These are phyloP conservation scores for Heracleum sosnowskyi DNA, from an alignment of 129 eudicot species.

Conservation along the genomic window DNA sequence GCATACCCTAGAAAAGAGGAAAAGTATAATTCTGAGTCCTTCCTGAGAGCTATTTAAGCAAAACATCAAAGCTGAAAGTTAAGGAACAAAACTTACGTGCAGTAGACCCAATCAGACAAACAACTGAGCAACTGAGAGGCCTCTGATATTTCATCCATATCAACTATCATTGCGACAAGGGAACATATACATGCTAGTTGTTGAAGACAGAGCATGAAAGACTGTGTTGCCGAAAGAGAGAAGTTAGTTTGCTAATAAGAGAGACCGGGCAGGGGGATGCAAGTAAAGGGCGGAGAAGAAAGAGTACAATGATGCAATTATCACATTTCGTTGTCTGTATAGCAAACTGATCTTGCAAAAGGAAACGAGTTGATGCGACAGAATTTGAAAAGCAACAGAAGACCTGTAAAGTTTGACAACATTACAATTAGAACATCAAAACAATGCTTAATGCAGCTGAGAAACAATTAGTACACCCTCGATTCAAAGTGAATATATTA, in stretches of 20 bases:
- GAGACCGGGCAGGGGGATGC: neutral
- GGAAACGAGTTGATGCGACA: conserved; percentile 94
- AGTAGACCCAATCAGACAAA: conserved; percentile 80
- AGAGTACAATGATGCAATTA: conserved; percentile 89
- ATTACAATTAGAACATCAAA: conserved; percentile 5
- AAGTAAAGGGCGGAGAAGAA: conserved; percentile 23
- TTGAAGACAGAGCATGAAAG: conserved; percentile 94
- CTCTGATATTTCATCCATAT: conserved; percentile 73
- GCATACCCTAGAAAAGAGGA: conserved; percentile 71
- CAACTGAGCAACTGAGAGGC: conserved; percentile 81
- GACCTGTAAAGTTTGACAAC: conserved; percentile 43
- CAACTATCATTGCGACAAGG: conserved; percentile 74
- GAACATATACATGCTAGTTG: conserved; percentile 96
- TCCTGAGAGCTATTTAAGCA: neutral
- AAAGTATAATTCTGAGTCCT: neutral
- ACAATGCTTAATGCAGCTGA: neutral
- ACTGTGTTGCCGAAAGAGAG: conserved; percentile 30
- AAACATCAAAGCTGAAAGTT: neutral
- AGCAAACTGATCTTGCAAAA: conserved; percentile 97
- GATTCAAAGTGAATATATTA: too few species aligned
- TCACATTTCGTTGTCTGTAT: conserved; percentile 94
- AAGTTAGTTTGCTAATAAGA: conserved; percentile 1
- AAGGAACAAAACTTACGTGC: conserved; percentile 57
- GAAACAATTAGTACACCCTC: neutral
- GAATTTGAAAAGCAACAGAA: conserved; percentile 85